Conservation (phyloP, 805 yeast genomes). For the Metschnikowia borealis region DNA sequence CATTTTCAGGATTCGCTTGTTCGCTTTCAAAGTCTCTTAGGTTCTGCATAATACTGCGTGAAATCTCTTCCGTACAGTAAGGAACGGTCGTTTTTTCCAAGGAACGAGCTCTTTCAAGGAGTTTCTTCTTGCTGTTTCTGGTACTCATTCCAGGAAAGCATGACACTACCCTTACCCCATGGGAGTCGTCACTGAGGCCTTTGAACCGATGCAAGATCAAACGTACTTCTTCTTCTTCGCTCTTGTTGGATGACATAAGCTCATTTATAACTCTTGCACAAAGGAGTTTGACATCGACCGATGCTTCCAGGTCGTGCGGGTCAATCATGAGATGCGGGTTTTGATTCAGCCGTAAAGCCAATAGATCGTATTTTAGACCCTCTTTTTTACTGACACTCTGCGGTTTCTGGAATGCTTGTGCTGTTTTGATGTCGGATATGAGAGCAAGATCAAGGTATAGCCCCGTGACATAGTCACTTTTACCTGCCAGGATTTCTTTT, state of each 20-base stretch:
- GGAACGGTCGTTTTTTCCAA: neutral
- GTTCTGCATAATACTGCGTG: conserved; percentile 5
- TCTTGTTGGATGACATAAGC: neutral
- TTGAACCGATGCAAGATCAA: neutral
- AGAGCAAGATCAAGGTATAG: neutral
- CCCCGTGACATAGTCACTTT: neutral
- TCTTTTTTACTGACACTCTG: neutral
- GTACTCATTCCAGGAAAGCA: conserved; percentile 1
- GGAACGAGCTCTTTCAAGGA: neutral
- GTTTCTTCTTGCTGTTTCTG: neutral
- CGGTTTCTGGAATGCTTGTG: neutral
- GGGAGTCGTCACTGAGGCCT: conserved; percentile 10
- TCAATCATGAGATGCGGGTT: neutral
- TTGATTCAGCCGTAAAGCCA: neutral
- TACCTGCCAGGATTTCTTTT: neutral
- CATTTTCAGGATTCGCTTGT: conserved; percentile 5
- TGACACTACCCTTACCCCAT: conserved; percentile 5
- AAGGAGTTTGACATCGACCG: neutral
- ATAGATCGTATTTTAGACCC: neutral
- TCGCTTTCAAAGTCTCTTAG: conserved; percentile 6
- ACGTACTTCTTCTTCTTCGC: neutral
- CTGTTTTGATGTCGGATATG: neutral
- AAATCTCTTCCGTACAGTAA: neutral
- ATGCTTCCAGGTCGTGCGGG: neutral
- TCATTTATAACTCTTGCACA: neutral